Evolutionary conservation across 306 rosid genomes (phyloP), one percentile per base, ranked within the genome.

Genomic region (Arachis stenosperma): DNA sequence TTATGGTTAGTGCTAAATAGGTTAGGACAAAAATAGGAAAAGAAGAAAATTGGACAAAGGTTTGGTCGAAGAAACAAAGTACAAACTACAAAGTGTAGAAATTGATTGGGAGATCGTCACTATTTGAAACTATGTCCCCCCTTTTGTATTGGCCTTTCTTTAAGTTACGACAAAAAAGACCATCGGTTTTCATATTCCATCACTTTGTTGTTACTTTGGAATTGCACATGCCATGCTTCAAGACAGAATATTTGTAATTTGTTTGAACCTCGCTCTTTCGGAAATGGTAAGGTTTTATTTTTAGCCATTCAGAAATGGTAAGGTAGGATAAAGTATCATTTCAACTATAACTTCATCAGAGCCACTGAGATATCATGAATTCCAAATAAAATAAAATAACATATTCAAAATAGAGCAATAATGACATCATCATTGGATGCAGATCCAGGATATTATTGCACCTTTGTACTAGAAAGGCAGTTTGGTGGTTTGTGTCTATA

Each of bases 61-160:
- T 55, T 39, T 52, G 15, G 11, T 8, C 3, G 56, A 8, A 42
- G 46, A 8, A 68, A 37, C 69, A 67, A 76, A 76, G 63, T 29
- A 40, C 37, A 33, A 33, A 33, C 30, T 39, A 42, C 70, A 76
- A 60, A 67, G 5, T 22, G 69, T 5, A 39, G 36, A 68, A 68
- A 76, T 68, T 55, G 75, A 75, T 43, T 1, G 22, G 13, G 55
- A 50, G 9, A 76, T 61, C 69, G 70, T 50, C 75, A 36, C 33
- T 68, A 60, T 39, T 6, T 59, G 50, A 22, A 6, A n/a, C 15
- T 52, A 52, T 14, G 57, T 8, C 57, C 57, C 61, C 5, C 3
- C 37, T 33, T 33, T 75, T 9, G 37, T 12, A 6, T 74, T 64
- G 1, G 0, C 22, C 15, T 9, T 5, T 1, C 27, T 43, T 36